Percentiles rank a stretch among this genome's conserved stretches.
These are phyloP conservation scores for Dryas integrifolia DNA, from an alignment of 331 rosid species.

Conservation along the genomic window DNA sequence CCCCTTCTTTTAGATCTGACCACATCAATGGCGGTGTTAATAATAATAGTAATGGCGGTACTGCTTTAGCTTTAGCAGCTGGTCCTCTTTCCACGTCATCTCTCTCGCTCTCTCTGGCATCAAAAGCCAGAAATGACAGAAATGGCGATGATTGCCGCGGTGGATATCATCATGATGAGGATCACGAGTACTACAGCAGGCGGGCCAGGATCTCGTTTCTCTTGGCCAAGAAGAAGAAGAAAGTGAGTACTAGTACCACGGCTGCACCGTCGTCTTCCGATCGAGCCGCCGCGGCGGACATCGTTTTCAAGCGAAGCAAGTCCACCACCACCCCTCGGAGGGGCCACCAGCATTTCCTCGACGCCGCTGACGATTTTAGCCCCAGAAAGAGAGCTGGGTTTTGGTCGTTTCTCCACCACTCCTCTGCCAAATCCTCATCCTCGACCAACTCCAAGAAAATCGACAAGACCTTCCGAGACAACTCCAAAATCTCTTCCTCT, in stretches of 20 bases:
- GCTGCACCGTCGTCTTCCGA: conserved; percentile 17
- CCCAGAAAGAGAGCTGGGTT: conserved; percentile 70
- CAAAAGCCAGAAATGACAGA: conserved; percentile 13
- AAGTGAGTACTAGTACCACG: conserved; percentile 3
- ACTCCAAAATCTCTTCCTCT: conserved; percentile 32
- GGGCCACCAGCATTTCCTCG: conserved; percentile 30
- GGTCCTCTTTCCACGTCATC: conserved; percentile 18
- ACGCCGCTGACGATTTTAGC: conserved; percentile 41
- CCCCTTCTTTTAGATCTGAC: conserved; percentile 79
- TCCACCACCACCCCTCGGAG: conserved; percentile 68
- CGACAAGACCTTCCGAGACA: conserved; percentile 43
- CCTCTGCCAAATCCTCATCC: conserved; percentile 39
- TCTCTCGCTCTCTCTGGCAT: conserved; percentile 26
- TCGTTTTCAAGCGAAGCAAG: conserved; percentile 70
- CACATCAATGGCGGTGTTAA: not conserved
- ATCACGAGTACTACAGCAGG: conserved; percentile 21
- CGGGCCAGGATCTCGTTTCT: conserved; percentile 69
- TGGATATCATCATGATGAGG: conserved; percentile 26
- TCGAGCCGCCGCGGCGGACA: conserved; percentile 16
- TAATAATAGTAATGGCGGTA: not conserved
- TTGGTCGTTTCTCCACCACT: conserved; percentile 77
- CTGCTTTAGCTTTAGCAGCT: not conserved
- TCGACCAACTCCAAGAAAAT: conserved; percentile 38
- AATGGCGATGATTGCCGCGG: conserved; percentile 6
- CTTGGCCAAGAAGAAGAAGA: conserved; percentile 64